A percentile compares a stretch with the other conserved stretches of the same genome.
phyloP scores from a whole-genome alignment of 2,329 filamentous ascomycete genomes.

The Fusarium subglutinans region DNA sequence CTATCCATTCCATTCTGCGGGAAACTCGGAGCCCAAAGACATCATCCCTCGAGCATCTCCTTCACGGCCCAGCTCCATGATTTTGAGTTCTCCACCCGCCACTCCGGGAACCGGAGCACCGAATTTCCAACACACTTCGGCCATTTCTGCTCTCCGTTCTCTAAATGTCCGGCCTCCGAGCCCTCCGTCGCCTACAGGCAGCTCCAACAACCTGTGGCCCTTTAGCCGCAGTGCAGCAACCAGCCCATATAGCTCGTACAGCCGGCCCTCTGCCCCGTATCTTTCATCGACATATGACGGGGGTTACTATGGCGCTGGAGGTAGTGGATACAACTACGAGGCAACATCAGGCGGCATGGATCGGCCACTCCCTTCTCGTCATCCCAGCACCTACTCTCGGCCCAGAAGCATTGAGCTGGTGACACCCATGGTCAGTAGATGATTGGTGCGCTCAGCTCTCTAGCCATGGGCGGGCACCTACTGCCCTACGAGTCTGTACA shows the following conservation, averaged over 20 bases:
- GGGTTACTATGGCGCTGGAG: conserved; percentile 45
- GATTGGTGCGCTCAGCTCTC: conserved; percentile 19
- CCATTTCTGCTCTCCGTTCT: conserved; percentile 65
- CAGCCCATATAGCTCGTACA: conserved; percentile 64
- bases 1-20: conserved; percentile 57
- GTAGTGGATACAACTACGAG: conserved; percentile 53
- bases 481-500: conserved; percentile 1
- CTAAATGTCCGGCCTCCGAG: conserved; percentile 64
- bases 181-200: conserved; percentile 62
- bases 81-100: conserved; percentile 63
- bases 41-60: conserved; percentile 72
- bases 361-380: conserved; percentile 65
- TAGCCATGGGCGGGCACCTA: background rate
- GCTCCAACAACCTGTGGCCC: conserved; percentile 60
- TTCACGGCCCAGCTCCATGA: conserved; percentile 65
- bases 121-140: conserved; percentile 56
- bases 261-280: conserved; percentile 50
- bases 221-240: conserved; percentile 61
- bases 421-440: conserved; percentile 66
- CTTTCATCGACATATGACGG: conserved; percentile 65
- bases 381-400: conserved; percentile 63
- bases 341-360: conserved; percentile 53
- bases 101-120: conserved; percentile 51
- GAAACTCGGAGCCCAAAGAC: conserved; percentile 64
- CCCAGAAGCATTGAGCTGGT: conserved; percentile 72